These are phyloP conservation scores for Citrus cavaleriei DNA, from an alignment of 345 rosid species.

Conservation along the genomic window DNA sequence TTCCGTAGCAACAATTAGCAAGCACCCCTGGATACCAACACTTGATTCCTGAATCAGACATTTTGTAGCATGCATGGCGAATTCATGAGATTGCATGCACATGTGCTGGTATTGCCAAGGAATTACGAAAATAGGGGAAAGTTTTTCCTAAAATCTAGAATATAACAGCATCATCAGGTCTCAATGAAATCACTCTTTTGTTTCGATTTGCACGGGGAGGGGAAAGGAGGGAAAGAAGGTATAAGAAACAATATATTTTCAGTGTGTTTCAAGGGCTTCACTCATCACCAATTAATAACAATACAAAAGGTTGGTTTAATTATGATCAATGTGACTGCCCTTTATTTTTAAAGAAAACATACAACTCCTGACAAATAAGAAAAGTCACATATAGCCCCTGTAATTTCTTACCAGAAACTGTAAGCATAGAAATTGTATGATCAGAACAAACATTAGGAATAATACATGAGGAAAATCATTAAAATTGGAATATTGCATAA, in stretches of 20 bases:
- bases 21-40: neutral
- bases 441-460: neutral
- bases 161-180: neutral
- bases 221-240: no score
- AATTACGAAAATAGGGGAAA: neutral
- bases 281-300: neutral
- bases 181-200: neutral
- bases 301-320: neutral
- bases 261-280: neutral
- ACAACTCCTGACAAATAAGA: neutral
- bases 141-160: neutral
- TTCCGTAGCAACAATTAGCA: neutral
- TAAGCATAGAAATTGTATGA: neutral
- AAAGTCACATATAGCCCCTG: neutral
- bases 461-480: neutral
- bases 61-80: neutral
- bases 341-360: neutral
- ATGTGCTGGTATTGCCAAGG: neutral
- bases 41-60: neutral
- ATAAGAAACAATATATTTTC: no score
- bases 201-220: no score
- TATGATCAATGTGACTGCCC: neutral
- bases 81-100: neutral
- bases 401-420: neutral
- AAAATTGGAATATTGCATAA: constrained; percentile 1